These are phyloP conservation scores for Leccinum olivaceopallidum DNA, from an alignment of 768 basidiomycete genomes.

Conservation along the genomic window DNA sequence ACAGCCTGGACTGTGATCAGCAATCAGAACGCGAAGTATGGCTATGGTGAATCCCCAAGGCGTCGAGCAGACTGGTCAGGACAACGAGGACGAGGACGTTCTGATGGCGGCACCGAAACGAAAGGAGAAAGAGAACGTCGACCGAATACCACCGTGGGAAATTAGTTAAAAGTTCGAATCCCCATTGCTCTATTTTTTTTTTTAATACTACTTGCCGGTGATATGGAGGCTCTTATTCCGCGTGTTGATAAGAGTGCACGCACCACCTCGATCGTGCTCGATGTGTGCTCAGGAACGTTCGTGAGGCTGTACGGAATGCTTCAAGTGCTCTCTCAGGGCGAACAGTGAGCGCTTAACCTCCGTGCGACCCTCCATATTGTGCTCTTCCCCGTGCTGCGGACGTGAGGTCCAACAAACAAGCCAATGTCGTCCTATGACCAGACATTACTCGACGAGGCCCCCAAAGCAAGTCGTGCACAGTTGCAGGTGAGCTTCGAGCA, in stretches of 20 bases:
- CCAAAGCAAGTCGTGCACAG: constrained; percentile 43
- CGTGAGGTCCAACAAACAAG: neutral
- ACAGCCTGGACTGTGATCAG: constrained; percentile 13
- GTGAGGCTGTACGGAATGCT: constrained; percentile 27
- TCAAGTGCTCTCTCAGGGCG: neutral
- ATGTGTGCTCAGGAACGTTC: constrained; percentile 20
- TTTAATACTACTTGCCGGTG: neutral
- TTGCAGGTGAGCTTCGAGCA: constrained; percentile 40
- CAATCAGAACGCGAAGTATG: neutral
- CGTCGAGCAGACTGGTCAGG: neutral
- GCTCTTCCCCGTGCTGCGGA: neutral
- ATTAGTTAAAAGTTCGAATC: neutral
- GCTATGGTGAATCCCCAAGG: neutral
- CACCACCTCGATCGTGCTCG: neutral
- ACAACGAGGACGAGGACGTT: neutral
- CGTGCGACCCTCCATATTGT: constrained; percentile 6
- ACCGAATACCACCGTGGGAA: constrained; percentile 18
- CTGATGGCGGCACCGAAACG: constrained; percentile 1
- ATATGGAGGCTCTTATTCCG: neutral
- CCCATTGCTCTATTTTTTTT: neutral
- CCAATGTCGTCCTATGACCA: constrained; percentile 41
- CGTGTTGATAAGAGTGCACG: neutral
- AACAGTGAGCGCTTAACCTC: constrained; percentile 20
- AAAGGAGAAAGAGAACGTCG: neutral
- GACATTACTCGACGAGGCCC: constrained; percentile 39